Evolutionary conservation across 1,139 yeast species (phyloP).

Genomic region (Sugiyamaella novakii): DNA sequence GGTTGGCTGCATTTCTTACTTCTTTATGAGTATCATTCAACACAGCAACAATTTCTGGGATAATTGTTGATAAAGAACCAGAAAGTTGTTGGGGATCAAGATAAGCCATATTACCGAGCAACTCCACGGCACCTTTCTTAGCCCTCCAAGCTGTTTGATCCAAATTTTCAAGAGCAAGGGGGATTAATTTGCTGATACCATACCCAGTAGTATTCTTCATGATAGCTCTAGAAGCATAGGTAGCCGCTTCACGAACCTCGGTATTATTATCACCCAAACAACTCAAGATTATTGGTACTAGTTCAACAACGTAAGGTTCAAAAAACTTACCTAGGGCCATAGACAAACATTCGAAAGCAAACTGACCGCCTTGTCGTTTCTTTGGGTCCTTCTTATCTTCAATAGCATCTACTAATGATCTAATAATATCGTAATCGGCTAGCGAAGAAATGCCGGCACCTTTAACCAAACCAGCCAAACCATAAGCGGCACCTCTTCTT

Average conservation of each 20-base stretch:
- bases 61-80: constrained; percentile 80
- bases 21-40: constrained; percentile 94
- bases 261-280: constrained; percentile 81
- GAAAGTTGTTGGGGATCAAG: constrained; percentile 93
- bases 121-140: constrained; percentile 94
- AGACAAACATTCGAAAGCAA: constrained; percentile 83
- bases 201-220: constrained; percentile 91
- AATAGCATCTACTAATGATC: constrained; percentile 78
- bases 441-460: constrained; percentile 84
- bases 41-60: constrained; percentile 95
- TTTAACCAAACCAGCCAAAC: constrained; percentile 88
- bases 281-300: constrained; percentile 76
- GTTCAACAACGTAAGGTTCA: constrained; percentile 92
- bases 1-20: constrained; percentile 93
- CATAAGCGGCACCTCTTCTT: constrained; percentile 94
- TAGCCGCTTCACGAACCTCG: constrained; percentile 89
- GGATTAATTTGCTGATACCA: constrained; percentile 90
- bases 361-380: constrained; percentile 85
- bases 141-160: constrained; percentile 96
- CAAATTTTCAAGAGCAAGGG: constrained; percentile 80
- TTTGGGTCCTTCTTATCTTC: constrained; percentile 79
- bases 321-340: constrained; percentile 71
- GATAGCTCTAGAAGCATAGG: constrained; percentile 79
- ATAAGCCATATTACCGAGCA: constrained; percentile 97
- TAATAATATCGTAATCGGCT: constrained; percentile 72